A percentile compares a stretch with the other conserved stretches of the same genome.
phyloP scores from a whole-genome alignment of 805 yeast genomes.

The Lipomyces starkeyi region DNA sequence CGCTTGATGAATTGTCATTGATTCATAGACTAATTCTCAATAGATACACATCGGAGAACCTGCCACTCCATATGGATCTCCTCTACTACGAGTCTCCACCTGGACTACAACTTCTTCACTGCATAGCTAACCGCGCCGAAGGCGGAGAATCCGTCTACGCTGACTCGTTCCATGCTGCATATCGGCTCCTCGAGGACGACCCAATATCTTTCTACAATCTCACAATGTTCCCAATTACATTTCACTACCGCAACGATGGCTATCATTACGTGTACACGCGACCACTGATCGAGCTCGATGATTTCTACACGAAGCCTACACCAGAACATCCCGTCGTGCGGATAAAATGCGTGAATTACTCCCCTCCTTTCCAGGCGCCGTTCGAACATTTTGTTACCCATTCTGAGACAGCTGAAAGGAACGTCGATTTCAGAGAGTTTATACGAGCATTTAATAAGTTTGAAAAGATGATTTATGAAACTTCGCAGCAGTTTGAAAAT shows the following conservation, averaged over 20 bases:
- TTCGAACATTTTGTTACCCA: constrained; percentile 51
- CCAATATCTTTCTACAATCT: constrained; percentile 69
- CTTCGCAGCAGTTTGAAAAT: constrained; percentile 59
- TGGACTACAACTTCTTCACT: constrained; percentile 73
- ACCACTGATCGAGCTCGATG: constrained; percentile 66
- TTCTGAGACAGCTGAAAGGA: constrained; percentile 48
- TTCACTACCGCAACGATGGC: constrained; percentile 66
- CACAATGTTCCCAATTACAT: constrained; percentile 66
- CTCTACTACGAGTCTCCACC: constrained; percentile 82
- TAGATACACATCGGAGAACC: constrained; percentile 59
- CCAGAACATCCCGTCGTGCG: constrained; percentile 39
- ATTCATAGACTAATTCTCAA: neutral
- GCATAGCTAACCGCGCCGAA: constrained; percentile 50
- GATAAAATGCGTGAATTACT: constrained; percentile 68
- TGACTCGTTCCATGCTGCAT: constrained; percentile 72
- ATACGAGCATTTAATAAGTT: constrained; percentile 60
- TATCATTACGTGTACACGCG: constrained; percentile 66
- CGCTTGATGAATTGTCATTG: neutral
- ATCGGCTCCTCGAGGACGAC: constrained; percentile 59
- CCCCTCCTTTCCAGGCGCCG: constrained; percentile 87
- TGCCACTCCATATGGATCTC: constrained; percentile 80
- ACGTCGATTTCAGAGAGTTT: constrained; percentile 52
- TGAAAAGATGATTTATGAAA: constrained; percentile 61
- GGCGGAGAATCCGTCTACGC: constrained; percentile 76
- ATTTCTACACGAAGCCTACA: constrained; percentile 39